phyloP scores from a whole-genome alignment of 2,329 filamentous ascomycete species.

The Apiospora rasikravindrae region DNA sequence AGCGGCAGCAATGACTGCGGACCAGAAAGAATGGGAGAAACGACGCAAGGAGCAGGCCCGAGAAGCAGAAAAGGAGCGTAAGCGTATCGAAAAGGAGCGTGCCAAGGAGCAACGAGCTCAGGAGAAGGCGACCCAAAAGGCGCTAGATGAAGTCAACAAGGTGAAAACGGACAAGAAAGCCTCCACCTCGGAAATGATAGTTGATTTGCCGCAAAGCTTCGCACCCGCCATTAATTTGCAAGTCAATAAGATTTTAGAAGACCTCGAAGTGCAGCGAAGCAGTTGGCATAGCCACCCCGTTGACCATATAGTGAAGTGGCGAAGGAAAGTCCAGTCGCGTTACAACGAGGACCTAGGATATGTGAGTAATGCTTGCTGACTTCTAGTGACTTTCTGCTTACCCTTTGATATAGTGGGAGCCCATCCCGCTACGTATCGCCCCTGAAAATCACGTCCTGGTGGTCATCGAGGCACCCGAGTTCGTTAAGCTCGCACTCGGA shows the following conservation, averaged over 20 bases:
- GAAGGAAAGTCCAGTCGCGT: slow-evolving; percentile 66
- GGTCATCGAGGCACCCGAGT: slow-evolving; percentile 66
- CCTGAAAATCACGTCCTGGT: slow-evolving; percentile 67
- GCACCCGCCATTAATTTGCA: slow-evolving; percentile 51
- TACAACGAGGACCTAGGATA: slow-evolving; percentile 66
- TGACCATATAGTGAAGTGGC: slow-evolving; percentile 67
- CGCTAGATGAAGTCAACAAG: slow-evolving; percentile 76
- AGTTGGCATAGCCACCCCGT: slow-evolving; percentile 50
- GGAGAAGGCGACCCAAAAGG: slow-evolving; percentile 68
- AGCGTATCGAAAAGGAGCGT: slow-evolving; percentile 61
- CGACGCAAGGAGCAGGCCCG: slow-evolving; percentile 53
- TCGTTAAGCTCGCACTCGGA: slow-evolving; percentile 64
- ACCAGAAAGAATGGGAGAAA: slow-evolving; percentile 45
- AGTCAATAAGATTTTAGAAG: slow-evolving; percentile 54
- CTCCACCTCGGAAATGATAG: slow-evolving; percentile 77
- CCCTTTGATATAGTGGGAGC: slow-evolving; percentile 59
- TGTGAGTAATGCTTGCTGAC: neutral
- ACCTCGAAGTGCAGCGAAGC: slow-evolving; percentile 53
- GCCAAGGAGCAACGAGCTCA: slow-evolving; percentile 65
- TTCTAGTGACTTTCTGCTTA: neutral
- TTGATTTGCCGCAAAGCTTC: slow-evolving; percentile 68
- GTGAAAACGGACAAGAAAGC: slow-evolving; percentile 74
- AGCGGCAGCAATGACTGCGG: slow-evolving; percentile 31
- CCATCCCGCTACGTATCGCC: slow-evolving; percentile 55
- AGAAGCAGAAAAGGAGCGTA: slow-evolving; percentile 60